Percentiles rank a stretch among this genome's conserved stretches.
These are phyloP conservation scores for Clonostachys rhizophaga DNA, from an alignment of 2,329 filamentous ascomycete genomes.

Conservation along the genomic window DNA sequence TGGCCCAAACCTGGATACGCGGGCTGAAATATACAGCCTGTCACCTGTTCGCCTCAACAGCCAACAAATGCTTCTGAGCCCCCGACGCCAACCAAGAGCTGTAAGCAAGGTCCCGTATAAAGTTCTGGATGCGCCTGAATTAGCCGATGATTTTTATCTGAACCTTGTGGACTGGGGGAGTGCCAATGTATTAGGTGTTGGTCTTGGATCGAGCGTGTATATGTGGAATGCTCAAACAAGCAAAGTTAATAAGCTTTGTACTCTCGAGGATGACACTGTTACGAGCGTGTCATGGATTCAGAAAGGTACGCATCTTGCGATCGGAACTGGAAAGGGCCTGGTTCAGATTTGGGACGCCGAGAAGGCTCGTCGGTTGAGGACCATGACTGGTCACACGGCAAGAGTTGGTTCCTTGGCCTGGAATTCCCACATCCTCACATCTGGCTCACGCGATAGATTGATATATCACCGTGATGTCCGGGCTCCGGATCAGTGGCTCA, in stretches of 20 bases:
- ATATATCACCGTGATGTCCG: constrained; percentile 97
- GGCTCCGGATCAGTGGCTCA: constrained; percentile 83
- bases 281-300: constrained; percentile 99
- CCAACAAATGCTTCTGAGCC: constrained; percentile 88
- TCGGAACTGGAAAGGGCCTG: constrained; percentile 89
- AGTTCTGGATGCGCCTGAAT: constrained; percentile 90
- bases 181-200: constrained; percentile 89
- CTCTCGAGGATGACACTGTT: constrained; percentile 86
- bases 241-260: constrained; percentile 89
- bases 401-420: constrained; percentile 92
- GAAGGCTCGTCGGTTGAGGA: constrained; percentile 75
- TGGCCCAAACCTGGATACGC: constrained; percentile 82
- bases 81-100: constrained; percentile 79
- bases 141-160: constrained; percentile 96
- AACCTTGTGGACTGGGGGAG: constrained; percentile 98
- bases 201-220: constrained; percentile 88
- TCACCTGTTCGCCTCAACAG: constrained; percentile 92
- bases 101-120: constrained; percentile 98
- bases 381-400: constrained; percentile 94
- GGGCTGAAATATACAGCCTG: constrained; percentile 90
- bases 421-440: constrained; percentile 97
- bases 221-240: constrained; percentile 97
- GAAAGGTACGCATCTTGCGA: constrained; percentile 89
- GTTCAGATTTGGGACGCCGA: constrained; percentile 98
- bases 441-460: constrained; percentile 84